Evolutionary conservation across 306 rosid species (phyloP), one percentile per base, ranked within the genome.

Genomic region (Acacia crassicarpa): DNA sequence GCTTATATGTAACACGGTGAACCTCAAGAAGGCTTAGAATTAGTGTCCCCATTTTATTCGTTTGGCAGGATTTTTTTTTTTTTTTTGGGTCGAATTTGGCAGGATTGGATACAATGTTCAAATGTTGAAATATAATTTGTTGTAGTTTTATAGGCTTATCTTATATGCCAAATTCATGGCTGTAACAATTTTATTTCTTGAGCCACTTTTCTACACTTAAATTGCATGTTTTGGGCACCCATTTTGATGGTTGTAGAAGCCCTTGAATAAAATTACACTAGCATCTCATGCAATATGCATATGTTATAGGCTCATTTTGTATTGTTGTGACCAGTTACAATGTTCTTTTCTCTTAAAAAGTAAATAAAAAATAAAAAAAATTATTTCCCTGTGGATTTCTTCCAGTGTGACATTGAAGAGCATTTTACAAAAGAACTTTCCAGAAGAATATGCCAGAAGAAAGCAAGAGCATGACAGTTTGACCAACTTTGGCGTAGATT

Each of bases 361-460:
- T 30, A 38, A 6, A 4, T 35, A 4, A 35, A 5, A 5, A 59
- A 11, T 10, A 22, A 46, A 54, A n/a, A 22, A 1, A 58, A n/a
- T 79, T 11, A 63, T 76, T 62, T 54, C 81, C 19, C 53, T 76
- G 83, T 85, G 84, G 62, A 72, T 79, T 82, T 79, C 51, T 90
- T 78, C 76, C 87, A 93, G 99, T 88, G 99, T 95, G 82, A 93
- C 97, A 35, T 87, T 95, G 86, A 95, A 92, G 85, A 90, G 63
- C 88, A 93, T 95, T 82, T 91, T 95, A 84, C 91, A 91, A 84
- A 95, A 88, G 94, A 95, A 88, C 87, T 95, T 93, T 82, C 90
- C 99, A 1, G 97, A 92, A 86, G 98, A 95, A 81, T 95, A 91
- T 87, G 91, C 94, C 74, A 98, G 91, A 92, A 89, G 99, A 87